A percentile compares a stretch with the other conserved stretches of the same genome.
Evolutionary conservation across 169 alveolate species (phyloP).

Genomic region (Amoebophrya sp.): DNA sequence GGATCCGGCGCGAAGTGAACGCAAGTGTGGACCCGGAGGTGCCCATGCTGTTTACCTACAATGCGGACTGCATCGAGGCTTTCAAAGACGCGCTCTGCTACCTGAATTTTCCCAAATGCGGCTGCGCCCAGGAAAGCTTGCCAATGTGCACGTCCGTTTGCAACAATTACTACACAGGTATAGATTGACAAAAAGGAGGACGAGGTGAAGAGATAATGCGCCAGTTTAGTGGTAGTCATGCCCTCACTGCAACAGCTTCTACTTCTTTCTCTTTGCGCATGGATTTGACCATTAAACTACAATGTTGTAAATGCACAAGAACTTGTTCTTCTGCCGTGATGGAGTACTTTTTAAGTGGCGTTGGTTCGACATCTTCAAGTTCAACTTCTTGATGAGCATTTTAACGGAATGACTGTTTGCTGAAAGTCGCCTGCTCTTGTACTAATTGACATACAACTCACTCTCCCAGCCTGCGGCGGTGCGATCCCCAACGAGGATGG

Average conservation of each 20-base stretch:
- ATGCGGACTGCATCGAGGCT: neutral
- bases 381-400: too few species aligned
- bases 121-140: neutral
- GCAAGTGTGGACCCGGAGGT: neutral
- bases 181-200: too few species aligned
- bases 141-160: neutral
- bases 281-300: too few species aligned
- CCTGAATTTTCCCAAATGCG: neutral
- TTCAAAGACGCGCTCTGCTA: neutral
- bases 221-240: too few species aligned
- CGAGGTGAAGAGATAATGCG: too few species aligned
- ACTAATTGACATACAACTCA: neutral
- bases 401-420: too few species aligned
- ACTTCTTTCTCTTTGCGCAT: too few species aligned
- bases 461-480: neutral
- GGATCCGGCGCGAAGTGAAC: neutral
- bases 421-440: neutral
- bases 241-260: too few species aligned
- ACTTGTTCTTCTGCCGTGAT: too few species aligned
- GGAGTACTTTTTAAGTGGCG: too few species aligned
- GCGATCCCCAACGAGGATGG: neutral
- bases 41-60: neutral
- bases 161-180: neutral
- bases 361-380: too few species aligned
- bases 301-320: too few species aligned